Evolutionary conservation across 2,329 filamentous ascomycete species (phyloP).

Genomic region (Nothophaeocryptopus gaeumannii): DNA sequence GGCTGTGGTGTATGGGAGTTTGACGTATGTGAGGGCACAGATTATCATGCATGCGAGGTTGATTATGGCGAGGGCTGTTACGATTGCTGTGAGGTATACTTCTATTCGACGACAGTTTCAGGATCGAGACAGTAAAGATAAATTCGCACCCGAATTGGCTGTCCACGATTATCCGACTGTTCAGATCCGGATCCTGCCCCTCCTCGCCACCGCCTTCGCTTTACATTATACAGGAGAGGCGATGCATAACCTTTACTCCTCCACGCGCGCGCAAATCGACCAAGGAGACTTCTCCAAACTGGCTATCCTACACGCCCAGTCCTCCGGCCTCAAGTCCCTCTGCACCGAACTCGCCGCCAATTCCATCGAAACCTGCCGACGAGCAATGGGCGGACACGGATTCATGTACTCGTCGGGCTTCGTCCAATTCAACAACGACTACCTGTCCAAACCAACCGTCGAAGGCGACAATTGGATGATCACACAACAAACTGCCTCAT

Average conservation of each 20-base stretch:
- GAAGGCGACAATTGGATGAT: conserved; percentile 60
- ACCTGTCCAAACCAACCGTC: conserved; percentile 54
- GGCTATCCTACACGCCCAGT: conserved; percentile 54
- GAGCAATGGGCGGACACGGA: conserved; percentile 55
- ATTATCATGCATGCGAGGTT: conserved; percentile 53
- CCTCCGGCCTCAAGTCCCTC: conserved; percentile 53
- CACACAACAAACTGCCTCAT: conserved; percentile 51
- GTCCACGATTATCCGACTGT: conserved; percentile 56
- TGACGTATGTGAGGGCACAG: conserved; percentile 49
- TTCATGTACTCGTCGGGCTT: conserved; percentile 54
- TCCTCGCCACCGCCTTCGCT: conserved; percentile 53
- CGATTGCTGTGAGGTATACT: conserved; percentile 52
- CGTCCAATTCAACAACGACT: conserved; percentile 52
- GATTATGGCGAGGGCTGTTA: conserved; percentile 53
- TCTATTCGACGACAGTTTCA: conserved; percentile 50
- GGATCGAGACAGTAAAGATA: conserved; percentile 45
- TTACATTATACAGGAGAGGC: conserved; percentile 48
- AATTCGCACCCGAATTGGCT: conserved; percentile 41
- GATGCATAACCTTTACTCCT: conserved; percentile 51
- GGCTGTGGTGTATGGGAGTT: conserved; percentile 50
- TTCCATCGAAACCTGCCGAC: conserved; percentile 54
- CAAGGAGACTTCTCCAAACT: conserved; percentile 50
- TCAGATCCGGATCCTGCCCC: conserved; percentile 53
- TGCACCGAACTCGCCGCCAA: conserved; percentile 54
- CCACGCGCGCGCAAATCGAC: conserved; percentile 47